A percentile compares a stretch with the other conserved stretches of the same genome.
phyloP scores from a whole-genome alignment of 306 rosid species.

The Ziziphus jujuba region DNA sequence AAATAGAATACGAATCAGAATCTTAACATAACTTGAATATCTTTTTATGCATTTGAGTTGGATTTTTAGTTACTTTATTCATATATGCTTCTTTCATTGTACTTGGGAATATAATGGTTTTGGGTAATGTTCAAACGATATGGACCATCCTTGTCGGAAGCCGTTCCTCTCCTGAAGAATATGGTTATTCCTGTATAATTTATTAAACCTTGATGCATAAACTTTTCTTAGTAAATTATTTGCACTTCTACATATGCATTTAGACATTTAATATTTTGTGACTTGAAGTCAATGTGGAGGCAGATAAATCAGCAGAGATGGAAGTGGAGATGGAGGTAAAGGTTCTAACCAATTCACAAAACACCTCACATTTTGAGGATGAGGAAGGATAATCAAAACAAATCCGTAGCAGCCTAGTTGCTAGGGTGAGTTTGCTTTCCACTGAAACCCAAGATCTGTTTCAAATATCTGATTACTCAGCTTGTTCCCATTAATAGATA shows the following conservation, averaged over 20 bases:
- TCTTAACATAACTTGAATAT: too few relatives aligned
- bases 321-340: constrained; percentile 49
- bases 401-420: constrained; percentile 18
- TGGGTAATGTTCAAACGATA: too few relatives aligned
- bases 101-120: too few relatives aligned
- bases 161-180: not conserved
- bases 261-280: not conserved
- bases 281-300: constrained; percentile 36
- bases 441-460: not conserved
- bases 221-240: not conserved
- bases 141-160: too few relatives aligned
- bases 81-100: too few relatives aligned
- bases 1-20: too few relatives aligned
- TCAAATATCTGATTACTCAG: not conserved
- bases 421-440: constrained; percentile 51
- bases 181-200: not conserved
- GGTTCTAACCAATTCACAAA: constrained; percentile 38
- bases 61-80: too few relatives aligned
- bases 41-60: too few relatives aligned
- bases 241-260: not conserved
- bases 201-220: not conserved
- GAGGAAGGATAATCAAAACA: constrained; percentile 51
- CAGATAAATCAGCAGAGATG: constrained; percentile 37
- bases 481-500: not conserved
- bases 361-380: constrained; percentile 40